Evolutionary conservation across 2,329 filamentous ascomycete species (phyloP), one percentile per base, ranked within the genome.

Genomic region (Colletotrichum musicola): DNA sequence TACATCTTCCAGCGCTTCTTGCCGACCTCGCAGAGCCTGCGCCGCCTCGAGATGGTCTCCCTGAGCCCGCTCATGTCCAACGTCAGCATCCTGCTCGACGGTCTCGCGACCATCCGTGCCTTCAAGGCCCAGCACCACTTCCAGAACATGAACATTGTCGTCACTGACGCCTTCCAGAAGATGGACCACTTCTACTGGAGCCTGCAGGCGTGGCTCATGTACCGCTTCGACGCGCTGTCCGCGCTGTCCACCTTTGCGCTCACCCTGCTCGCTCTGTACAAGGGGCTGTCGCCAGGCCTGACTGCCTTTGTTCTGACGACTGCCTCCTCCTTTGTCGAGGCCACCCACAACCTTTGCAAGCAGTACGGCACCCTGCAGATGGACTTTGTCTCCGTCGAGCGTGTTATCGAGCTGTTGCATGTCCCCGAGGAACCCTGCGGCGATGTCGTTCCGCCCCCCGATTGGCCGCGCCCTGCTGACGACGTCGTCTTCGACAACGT

Each of bases 111-210:
- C 0, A 94, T 98, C 22, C 89, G 93, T 50, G 94, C 95, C 0
- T 95, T 97, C 76, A 89, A 87, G 56, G 93, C 92, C 1, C 91
- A 97, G 73, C 82, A 86, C 4, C 90, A 92, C 60, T 97, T 97
- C 75, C 93, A 97, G 75, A 87, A 90, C 70, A 88, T 90, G 58
- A 93, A 97, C 60, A 91, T 98, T 40, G 83, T 86, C 2, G 94
- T 94, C 0, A 94, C 94, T 0, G 94, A 97, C 75, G 90, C 90
- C 18, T 97, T 97, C 76, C 95, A 97, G 77, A 94, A 94, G 76
- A 96, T 97, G 87, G 95, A 98, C 74, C 95, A 98, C 77, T 97
- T 97, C 81, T 97, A 97, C 81, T 97, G 94, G 92, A 93, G 90
- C 67, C 85, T 97, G 50, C 93, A 97, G 72, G 89, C 90, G 7